phyloP scores from a whole-genome alignment of 1,284 basidiomycete species.

The Pascua sp. region DNA sequence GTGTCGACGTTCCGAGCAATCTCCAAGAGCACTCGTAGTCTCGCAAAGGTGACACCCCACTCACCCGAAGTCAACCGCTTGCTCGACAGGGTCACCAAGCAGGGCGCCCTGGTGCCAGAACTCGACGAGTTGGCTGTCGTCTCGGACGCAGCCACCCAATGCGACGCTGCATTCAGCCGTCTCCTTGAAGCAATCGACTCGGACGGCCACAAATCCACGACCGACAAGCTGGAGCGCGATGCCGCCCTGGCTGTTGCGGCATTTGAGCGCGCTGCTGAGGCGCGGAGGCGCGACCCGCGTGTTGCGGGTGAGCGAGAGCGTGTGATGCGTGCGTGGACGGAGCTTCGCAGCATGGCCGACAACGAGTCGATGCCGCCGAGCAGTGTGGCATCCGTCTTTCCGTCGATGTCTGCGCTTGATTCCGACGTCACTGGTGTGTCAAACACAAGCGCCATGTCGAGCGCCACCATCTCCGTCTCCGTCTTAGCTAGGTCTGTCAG shows the following conservation, averaged over 20 bases:
- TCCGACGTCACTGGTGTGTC: neutral
- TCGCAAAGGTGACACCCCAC: conserved; percentile 1
- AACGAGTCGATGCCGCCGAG: conserved; percentile 5
- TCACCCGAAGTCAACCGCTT: conserved; percentile 5
- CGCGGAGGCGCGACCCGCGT: conserved; percentile 19
- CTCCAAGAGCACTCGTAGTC: conserved; percentile 16
- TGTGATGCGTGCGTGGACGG: conserved; percentile 17
- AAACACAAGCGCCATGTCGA: neutral
- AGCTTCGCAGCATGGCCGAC: conserved; percentile 22
- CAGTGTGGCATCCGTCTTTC: neutral
- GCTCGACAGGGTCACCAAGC: conserved; percentile 10
- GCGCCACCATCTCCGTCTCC: neutral
- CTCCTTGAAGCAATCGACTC: conserved; percentile 28
- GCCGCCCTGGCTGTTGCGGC: conserved; percentile 3
- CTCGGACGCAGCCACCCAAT: conserved; percentile 13
- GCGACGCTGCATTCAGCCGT: conserved; percentile 24
- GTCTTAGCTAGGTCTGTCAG: no score
- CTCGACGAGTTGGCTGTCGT: conserved; percentile 18
- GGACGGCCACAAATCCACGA: neutral
- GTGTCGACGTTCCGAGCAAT: conserved; percentile 17
- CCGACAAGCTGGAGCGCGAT: conserved; percentile 1
- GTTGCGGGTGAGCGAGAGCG: conserved; percentile 23
- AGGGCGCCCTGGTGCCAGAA: conserved; percentile 9
- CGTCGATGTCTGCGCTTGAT: neutral
- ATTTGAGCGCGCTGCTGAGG: conserved; percentile 6